A percentile compares a stretch with the other conserved stretches of the same genome.
Conservation (phyloP, 371 early-diverging fungal species). For the Dinochytrium kinnereticum region DNA sequence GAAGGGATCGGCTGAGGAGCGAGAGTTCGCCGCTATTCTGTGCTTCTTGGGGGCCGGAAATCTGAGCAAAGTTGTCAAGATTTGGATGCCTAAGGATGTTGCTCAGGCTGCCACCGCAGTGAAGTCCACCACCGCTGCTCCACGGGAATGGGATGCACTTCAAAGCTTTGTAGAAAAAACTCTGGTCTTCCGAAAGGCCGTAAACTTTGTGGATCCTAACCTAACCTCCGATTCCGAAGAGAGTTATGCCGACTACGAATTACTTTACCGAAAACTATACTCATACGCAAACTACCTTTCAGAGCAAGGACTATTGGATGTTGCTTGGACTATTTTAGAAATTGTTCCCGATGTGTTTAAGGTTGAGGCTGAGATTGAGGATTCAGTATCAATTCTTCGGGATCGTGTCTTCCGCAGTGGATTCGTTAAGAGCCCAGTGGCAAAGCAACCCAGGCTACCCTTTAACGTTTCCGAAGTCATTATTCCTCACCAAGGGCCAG, state of each 20-base stretch:
- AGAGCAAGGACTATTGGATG: conserved; percentile 73
- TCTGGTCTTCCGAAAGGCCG: conserved; percentile 87
- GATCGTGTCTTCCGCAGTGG: conserved; percentile 74
- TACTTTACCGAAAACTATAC: conserved; percentile 82
- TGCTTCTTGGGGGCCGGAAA: conserved; percentile 92
- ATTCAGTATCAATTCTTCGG: conserved; percentile 70
- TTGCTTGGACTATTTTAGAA: conserved; percentile 77
- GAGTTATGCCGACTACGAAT: conserved; percentile 60
- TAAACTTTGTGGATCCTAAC: conserved; percentile 74
- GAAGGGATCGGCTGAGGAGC: conserved; percentile 16
- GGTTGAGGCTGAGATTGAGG: conserved; percentile 32
- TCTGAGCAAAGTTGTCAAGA: conserved; percentile 78
- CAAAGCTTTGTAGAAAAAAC: conserved; percentile 90
- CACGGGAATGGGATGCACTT: conserved; percentile 38
- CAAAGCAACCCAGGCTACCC: conserved; percentile 66
- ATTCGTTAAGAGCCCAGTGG: conserved; percentile 50
- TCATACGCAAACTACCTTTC: conserved; percentile 85
- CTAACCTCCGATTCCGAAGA: conserved; percentile 39
- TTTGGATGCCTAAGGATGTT: conserved; percentile 68
- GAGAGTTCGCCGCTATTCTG: conserved; percentile 68
- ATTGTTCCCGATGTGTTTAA: conserved; percentile 49
- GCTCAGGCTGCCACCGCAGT: conserved; percentile 37
- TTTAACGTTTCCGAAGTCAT: conserved; percentile 63
- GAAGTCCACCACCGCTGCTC: conserved; percentile 51
- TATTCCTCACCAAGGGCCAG: conserved; percentile 19